A percentile compares a stretch with the other conserved stretches of the same genome.
Evolutionary conservation across 305 asterid species (phyloP).

Genomic region (Fraxinus ornus): DNA sequence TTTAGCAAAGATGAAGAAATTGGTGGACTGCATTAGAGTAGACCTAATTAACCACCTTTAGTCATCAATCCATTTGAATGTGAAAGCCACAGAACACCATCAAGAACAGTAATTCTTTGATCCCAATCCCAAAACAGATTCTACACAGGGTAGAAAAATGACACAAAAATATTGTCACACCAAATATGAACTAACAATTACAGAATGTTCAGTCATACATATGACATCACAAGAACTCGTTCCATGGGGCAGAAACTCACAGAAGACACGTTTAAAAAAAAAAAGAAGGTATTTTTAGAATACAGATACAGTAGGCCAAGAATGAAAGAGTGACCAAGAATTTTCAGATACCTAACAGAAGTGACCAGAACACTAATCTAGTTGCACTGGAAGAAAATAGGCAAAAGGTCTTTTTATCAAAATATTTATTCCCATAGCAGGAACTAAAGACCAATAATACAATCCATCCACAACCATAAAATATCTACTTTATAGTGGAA

Average conservation of each 20-base stretch:
- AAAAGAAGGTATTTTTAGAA: not conserved
- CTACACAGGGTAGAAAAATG: not conserved
- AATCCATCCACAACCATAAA: not conserved
- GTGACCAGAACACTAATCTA: not conserved
- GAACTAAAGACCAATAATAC: not conserved
- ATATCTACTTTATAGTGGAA: not conserved
- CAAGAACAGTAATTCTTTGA: not conserved
- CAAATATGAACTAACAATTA: not conserved
- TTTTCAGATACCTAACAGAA: not conserved
- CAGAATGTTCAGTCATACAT: not conserved
- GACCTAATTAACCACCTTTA: not conserved
- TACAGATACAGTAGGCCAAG: not conserved
- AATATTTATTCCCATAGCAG: not conserved
- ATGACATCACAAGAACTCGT: not conserved
- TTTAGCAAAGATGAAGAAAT: not conserved
- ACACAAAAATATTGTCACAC: not conserved
- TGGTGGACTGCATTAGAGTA: not conserved
- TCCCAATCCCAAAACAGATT: not conserved
- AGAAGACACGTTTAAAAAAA: not conserved
- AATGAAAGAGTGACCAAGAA: not conserved
- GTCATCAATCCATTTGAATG: not conserved
- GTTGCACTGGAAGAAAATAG: not conserved
- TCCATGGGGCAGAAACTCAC: not conserved
- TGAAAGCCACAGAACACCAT: not conserved
- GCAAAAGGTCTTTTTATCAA: not conserved